phyloP scores from a whole-genome alignment of 495 filamentous ascomycete species.

The Annulohypoxylon maeteangense region DNA sequence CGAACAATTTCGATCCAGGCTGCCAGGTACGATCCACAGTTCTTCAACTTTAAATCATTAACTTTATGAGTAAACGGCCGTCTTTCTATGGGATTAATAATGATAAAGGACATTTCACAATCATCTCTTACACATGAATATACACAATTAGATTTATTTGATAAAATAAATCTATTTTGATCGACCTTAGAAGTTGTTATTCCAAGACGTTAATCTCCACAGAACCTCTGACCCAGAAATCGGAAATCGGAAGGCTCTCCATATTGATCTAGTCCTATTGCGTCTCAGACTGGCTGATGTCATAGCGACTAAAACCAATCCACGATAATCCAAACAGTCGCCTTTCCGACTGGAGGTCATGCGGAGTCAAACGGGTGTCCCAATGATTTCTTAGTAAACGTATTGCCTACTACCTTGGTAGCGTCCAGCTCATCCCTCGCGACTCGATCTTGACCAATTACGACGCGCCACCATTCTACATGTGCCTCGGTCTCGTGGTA shows the following conservation, averaged over 20 bases:
- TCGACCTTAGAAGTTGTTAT: no score
- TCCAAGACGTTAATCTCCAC: background rate
- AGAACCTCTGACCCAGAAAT: background rate
- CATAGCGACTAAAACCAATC: slow-evolving; percentile 14
- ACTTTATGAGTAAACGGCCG: background rate
- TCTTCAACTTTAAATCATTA: background rate
- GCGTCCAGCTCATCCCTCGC: slow-evolving; percentile 23
- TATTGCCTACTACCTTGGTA: slow-evolving; percentile 16
- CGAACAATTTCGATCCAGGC: background rate
- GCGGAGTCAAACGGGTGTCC: slow-evolving; percentile 14
- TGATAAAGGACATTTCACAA: background rate
- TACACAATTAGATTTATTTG: background rate
- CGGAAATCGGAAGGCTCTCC: slow-evolving; percentile 15
- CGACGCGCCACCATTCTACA: slow-evolving; percentile 40
- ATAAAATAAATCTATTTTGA: background rate
- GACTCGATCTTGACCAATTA: slow-evolving; percentile 31
- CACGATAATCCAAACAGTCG: background rate
- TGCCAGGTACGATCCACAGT: background rate
- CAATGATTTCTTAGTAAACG: slow-evolving; percentile 1
- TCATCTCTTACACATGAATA: background rate
- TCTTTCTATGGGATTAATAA: background rate
- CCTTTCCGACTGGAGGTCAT: slow-evolving; percentile 26
- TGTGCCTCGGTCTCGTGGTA: slow-evolving; percentile 32
- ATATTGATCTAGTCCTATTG: slow-evolving; percentile 18
- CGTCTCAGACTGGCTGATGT: slow-evolving; percentile 30